Evolutionary conservation across 139 green algal species (phyloP).

Genomic region (Chlamydomonas sp.): DNA sequence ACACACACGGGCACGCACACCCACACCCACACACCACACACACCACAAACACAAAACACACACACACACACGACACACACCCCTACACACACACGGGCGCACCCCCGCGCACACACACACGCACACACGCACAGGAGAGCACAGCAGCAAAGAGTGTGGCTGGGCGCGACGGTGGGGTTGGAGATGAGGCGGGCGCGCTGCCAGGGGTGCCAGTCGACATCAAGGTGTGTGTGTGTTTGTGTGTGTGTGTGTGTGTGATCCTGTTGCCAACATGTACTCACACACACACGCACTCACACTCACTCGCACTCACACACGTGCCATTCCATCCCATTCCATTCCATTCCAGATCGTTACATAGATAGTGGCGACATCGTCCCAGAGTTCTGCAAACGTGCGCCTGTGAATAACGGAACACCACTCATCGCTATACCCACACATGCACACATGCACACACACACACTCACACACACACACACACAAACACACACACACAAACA

Average conservation of each 20-base stretch:
- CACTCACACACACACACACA: too few relatives aligned
- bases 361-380: not conserved
- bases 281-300: not conserved
- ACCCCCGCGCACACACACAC: too few relatives aligned
- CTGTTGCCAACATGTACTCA: not conserved
- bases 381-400: not conserved
- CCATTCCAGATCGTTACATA: too few relatives aligned
- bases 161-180: not conserved
- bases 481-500: too few relatives aligned
- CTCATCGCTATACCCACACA: not conserved
- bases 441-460: slow-evolving; percentile 3
- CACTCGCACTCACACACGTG: not conserved
- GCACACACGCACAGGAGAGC: too few relatives aligned
- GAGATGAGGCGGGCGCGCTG: slow-evolving; percentile 9
- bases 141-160: too few relatives aligned
- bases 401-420: not conserved
- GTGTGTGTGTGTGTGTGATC: not conserved
- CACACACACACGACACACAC: too few relatives aligned
- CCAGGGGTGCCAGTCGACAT: slow-evolving; percentile 29
- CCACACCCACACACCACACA: too few relatives aligned
- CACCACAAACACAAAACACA: too few relatives aligned
- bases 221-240: slow-evolving; percentile 16
- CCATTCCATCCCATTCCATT: not conserved
- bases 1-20: too few relatives aligned
- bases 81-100: too few relatives aligned